Evolutionary conservation across 352 stramenopile genomes (phyloP).

Genomic region (Vaucheria bursata): DNA sequence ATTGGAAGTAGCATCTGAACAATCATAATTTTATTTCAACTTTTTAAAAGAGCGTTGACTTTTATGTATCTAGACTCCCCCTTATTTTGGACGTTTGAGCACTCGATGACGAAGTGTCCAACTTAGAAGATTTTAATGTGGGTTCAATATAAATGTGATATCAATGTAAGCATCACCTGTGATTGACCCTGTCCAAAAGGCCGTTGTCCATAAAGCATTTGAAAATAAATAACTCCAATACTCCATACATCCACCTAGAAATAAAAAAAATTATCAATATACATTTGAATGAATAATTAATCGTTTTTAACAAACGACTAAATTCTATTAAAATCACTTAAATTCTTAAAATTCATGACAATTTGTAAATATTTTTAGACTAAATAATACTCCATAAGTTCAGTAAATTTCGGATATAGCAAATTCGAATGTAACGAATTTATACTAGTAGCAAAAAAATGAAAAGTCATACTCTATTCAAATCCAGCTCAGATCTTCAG

Average conservation of each 20-base stretch:
- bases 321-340: background rate
- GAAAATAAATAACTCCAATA: constrained; percentile 84
- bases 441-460: background rate
- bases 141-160: background rate
- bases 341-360: background rate
- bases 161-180: constrained; percentile 52
- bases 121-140: too few species aligned
- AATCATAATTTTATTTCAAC: background rate
- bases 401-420: too few species aligned
- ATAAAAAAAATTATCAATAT: constrained; percentile 49
- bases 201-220: constrained; percentile 79
- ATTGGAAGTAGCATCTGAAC: background rate
- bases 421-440: too few species aligned
- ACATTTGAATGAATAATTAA: constrained; percentile 10
- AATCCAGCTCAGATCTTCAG: background rate
- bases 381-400: background rate
- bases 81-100: too few species aligned
- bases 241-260: constrained; percentile 80
- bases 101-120: background rate
- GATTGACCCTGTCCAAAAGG: constrained; percentile 81
- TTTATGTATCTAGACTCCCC: background rate
- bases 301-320: background rate
- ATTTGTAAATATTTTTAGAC: background rate
- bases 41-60: background rate
- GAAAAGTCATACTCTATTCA: background rate